Percentiles rank a stretch among this genome's conserved stretches.
Conservation (phyloP, 2,329 filamentous ascomycete genomes). For the Boeremia exigua region DNA sequence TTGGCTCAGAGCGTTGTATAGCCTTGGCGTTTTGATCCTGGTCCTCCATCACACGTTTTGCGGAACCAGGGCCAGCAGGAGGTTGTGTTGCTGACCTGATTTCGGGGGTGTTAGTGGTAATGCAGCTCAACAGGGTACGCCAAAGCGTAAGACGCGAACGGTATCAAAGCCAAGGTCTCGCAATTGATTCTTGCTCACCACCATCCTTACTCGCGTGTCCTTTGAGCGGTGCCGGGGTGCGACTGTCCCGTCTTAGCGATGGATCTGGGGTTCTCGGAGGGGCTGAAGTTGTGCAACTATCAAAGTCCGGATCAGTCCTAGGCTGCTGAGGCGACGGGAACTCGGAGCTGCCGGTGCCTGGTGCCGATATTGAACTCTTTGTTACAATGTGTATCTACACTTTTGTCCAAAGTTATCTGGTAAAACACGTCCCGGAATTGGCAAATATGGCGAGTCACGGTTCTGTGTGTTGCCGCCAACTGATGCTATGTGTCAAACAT, state of each 20-base stretch:
- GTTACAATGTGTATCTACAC: background rate
- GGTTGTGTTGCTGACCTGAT: constrained; percentile 25
- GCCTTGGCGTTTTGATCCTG: constrained; percentile 31
- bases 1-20: constrained; percentile 29
- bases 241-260: constrained; percentile 30
- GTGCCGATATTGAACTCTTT: constrained; percentile 25
- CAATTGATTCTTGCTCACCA: constrained; percentile 35
- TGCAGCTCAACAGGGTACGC: constrained; percentile 32
- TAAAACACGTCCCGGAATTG: background rate
- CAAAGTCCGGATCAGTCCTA: constrained; percentile 44
- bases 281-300: constrained; percentile 41
- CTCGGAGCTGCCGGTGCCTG: constrained; percentile 24
- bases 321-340: constrained; percentile 31
- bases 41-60: constrained; percentile 34
- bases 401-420: background rate
- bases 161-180: constrained; percentile 35
- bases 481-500: background rate
- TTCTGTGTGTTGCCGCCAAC: background rate
- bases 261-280: constrained; percentile 34
- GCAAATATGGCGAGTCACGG: background rate
- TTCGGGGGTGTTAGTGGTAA: constrained; percentile 27
- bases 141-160: constrained; percentile 24
- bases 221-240: constrained; percentile 30
- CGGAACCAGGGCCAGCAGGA: constrained; percentile 26
- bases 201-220: constrained; percentile 34